Evolutionary conservation across 2,329 filamentous ascomycete species (phyloP), one percentile per base, ranked within the genome.

Genomic region (Pyrenochaeta sp.): DNA sequence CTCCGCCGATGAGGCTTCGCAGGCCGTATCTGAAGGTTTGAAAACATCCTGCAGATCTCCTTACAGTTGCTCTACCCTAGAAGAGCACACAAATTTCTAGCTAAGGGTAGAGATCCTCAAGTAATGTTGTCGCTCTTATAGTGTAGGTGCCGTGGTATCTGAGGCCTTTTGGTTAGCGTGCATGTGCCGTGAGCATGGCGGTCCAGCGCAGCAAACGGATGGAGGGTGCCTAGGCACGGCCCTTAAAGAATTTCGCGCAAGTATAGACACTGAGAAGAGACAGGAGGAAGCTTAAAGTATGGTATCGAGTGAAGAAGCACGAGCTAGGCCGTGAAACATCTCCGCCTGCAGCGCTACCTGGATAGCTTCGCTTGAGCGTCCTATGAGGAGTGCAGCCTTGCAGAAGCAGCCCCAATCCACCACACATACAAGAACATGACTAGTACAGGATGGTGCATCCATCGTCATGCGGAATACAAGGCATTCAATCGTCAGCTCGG

Each of bases 1-100:
- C 61, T 58, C 39, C 66, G 54, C 30, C 63, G 64, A 43, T 58
- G 61, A 7, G 64, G 56, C 43, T 57, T 62, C 42, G 58, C 59
- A 7, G 64, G 60, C 29, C 60, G 46, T 29, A 65, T 52, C 32
- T 62, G 59, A n/a, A 64, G 51, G 31, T 64, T 62, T 10, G 54
- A 47, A 23, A 64, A 64, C 61, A 64, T 64, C 15, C 43, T 36
- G 27, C 4, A 9, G 15, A 21, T 9, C 23, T 27, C 9, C 23
- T 27, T 27, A 27, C 4, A 27, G 9, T n/a, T n/a, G 23, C 9
- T 27, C 23, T 27, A 27, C 23, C 23, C 9, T 27, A 9, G 9
- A 27, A 27, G 9, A 27, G 23, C 23, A 27, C 9, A 9, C 23
- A 9, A 27, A 27, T 27, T 9, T 4, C 23, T n/a, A 27, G 23